Base-by-base conservation (phyloP, 2,329 filamentous ascomycete species). In the Metarhizium brunneum region DNA sequence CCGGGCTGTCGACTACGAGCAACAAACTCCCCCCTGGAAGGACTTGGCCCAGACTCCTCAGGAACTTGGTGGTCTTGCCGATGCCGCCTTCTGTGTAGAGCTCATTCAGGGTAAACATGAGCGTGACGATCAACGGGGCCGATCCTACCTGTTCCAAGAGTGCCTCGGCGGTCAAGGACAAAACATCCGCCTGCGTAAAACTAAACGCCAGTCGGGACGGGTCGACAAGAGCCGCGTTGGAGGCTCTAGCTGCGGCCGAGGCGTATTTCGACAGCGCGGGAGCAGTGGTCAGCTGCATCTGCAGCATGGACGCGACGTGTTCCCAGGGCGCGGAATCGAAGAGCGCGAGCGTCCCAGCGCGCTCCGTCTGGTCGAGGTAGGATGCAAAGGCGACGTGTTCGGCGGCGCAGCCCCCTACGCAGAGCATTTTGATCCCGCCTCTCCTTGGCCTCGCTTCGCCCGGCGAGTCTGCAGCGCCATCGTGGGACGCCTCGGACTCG, bases 101-200 rank as follows among this genome's bases (percentile, higher is more conserved):
- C 72, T 99, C 94, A 69, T 97, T 97, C 50, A 97, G 80, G 0
- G 92, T 96, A 76, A 97, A 99, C 72, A 97, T 83, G 13, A 97
- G 73, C 0, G 92, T 96, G 14, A 95, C 76, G 1, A 96, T 71
- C 3, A 78, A 62, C 10, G 79, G 74, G 1, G 66, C 47, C 16
- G 58, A 45, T 6, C 67, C 66, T 0, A 74, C 52, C 0, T 73
- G 57, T 2, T 59, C 50, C 0, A 62, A 52, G 35, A 83, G 64
- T 4, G 68, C 62, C 2, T 62, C 60, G 8, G 60, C 58, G 7
- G 64, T 64, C 6, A 83, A 64, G 3, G 63, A 60, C 2, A 86
- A 72, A 6, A 77, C 71, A 64, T 86, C 78, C 7, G 69, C 65
- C 58, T 80, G 76, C 14, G 67, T 59, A 53, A 83, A 82, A 0